Base-by-base conservation (phyloP, 2,329 filamentous ascomycete genomes). In the Aspergillus jensenii region DNA sequence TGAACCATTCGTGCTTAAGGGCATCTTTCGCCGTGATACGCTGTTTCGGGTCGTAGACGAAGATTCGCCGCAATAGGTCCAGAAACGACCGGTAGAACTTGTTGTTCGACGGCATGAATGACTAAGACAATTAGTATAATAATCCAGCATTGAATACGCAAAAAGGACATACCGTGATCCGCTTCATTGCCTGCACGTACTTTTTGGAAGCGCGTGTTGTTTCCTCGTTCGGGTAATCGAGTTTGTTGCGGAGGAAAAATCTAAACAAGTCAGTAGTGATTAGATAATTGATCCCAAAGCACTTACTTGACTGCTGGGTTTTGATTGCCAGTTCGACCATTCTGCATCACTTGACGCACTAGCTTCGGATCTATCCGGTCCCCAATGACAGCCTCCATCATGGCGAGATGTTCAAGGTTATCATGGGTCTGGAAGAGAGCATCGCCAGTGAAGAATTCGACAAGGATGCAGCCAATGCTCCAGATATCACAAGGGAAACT, bases 141-240 rank as follows among this genome's bases (percentile, higher is more conserved):
- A 33, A 23, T 8, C 12, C 17, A 6, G 11, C 6, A 33, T 4
- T 9, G 35, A 15, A 11, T 31, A 9, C 8, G 44, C 8, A 23
- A 15, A n/a, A 41, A 15, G 11, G 21, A 62, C 82, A 66, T 79
- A 86, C 84, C 55, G 79, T 77, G 54, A 86, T 75, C 62, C 79
- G 80, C 74, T 87, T 88, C 86, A 88, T 88, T n/a, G 84, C 84
- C 65, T 84, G 84, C 59, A 88, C 86, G 66, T 87, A 88, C 74
- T 87, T 88, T 65, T 80, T 81, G 21, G 84, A 87, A 23, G 84
- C 83, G 62, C 84, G 83, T 14, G 84, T 83, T 1, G 86, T 88
- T 51, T 88, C 85, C 6, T 74, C 74, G 62, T 86, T 85, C 0
- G 86, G 86, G 66, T 88, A 88, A 65, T 87, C 84, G 37, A 88